These are phyloP conservation scores for Globisporangium nagaii DNA, from an alignment of 352 stramenopile genomes.

Conservation along the genomic window DNA sequence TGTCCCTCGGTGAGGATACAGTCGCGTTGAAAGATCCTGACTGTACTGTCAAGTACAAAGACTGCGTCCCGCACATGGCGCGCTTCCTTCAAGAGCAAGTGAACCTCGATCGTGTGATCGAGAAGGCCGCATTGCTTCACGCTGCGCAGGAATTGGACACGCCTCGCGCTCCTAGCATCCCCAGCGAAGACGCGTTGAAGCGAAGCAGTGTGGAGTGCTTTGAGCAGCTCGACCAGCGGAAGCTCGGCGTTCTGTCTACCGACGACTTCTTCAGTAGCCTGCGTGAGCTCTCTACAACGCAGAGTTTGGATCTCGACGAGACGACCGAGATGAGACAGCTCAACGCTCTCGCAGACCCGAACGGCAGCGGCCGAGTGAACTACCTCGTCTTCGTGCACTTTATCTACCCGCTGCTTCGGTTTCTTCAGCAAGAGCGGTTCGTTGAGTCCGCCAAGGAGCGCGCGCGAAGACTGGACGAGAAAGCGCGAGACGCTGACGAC, in stretches of 20 bases:
- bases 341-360: conserved; percentile 32
- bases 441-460: conserved; percentile 1
- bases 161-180: background rate
- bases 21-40: conserved; percentile 12
- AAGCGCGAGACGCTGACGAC: background rate
- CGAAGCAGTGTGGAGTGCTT: conserved; percentile 28
- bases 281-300: conserved; percentile 10
- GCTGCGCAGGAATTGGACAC: conserved; percentile 13
- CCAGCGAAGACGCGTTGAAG: conserved; percentile 25
- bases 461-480: background rate
- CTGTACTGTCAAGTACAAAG: conserved; percentile 40
- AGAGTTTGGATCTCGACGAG: conserved; percentile 19
- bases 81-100: conserved; percentile 24
- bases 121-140: conserved; percentile 21
- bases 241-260: conserved; percentile 29
- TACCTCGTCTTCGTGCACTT: conserved; percentile 53
- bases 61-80: conserved; percentile 24
- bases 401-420: conserved; percentile 34
- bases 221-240: conserved; percentile 23
- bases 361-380: conserved; percentile 50
- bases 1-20: conserved; percentile 27
- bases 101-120: conserved; percentile 17
- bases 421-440: conserved; percentile 24
- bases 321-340: conserved; percentile 21
- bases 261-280: conserved; percentile 31